phyloP scores from a whole-genome alignment of 176 grass and related monocot species.

The Juncus inflexus region DNA sequence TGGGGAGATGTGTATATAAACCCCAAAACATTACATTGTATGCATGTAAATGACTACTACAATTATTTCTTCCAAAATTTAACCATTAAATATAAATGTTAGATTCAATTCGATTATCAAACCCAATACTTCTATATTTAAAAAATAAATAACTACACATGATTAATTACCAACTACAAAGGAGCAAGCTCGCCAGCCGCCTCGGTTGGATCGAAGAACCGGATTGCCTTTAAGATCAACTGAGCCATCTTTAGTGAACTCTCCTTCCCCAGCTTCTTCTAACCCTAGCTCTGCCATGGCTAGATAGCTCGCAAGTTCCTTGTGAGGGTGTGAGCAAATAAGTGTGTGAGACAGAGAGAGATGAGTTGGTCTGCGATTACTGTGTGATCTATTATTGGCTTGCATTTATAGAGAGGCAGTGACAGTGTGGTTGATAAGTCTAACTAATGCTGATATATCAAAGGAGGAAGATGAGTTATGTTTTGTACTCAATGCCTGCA shows the following conservation, averaged over 20 bases:
- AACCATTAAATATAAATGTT: too few relatives aligned
- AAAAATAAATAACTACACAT: neutral
- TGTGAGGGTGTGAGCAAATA: too few relatives aligned
- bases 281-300: conserved; percentile 52
- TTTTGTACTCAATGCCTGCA: too few relatives aligned
- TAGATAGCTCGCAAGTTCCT: conserved; percentile 7
- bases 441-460: neutral
- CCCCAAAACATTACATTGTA: too few relatives aligned
- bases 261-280: conserved; percentile 28
- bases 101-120: too few relatives aligned
- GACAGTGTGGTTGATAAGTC: neutral
- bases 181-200: conserved; percentile 76
- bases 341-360: neutral
- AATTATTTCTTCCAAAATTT: too few relatives aligned
- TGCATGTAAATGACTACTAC: too few relatives aligned
- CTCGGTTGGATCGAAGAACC: conserved; percentile 51
- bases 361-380: neutral
- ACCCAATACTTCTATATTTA: too few relatives aligned
- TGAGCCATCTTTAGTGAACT: conserved; percentile 58
- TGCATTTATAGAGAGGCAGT: conserved; percentile 14
- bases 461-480: neutral
- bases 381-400: neutral
- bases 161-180: conserved; percentile 61
- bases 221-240: conserved; percentile 87
- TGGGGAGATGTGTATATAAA: too few relatives aligned